phyloP scores from a whole-genome alignment of 352 stramenopile genomes.

The Globisporangium apiculatum region DNA sequence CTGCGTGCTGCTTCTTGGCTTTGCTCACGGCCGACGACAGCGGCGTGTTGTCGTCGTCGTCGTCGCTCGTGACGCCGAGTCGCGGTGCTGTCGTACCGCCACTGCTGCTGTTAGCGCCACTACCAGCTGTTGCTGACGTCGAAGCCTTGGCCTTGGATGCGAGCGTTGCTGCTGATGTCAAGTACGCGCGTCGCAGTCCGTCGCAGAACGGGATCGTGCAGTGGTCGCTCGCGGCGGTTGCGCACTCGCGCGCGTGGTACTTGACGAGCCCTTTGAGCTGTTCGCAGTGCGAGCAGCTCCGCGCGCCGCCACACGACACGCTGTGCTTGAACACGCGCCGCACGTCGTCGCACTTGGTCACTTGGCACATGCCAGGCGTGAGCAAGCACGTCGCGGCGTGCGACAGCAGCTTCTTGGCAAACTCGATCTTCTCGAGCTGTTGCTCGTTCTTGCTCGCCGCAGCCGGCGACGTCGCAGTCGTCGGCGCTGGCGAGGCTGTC shows the following conservation, averaged over 20 bases:
- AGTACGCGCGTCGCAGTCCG: constrained; percentile 49
- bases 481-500: neutral
- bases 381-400: constrained; percentile 66
- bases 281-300: constrained; percentile 70
- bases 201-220: constrained; percentile 85
- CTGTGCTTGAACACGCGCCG: constrained; percentile 84
- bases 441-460: constrained; percentile 48
- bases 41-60: constrained; percentile 72
- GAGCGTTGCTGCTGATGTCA: constrained; percentile 29
- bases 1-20: constrained; percentile 44
- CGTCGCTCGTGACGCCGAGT: constrained; percentile 22
- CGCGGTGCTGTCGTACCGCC: neutral
- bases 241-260: constrained; percentile 77
- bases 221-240: constrained; percentile 46
- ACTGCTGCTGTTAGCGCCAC: neutral
- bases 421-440: constrained; percentile 77
- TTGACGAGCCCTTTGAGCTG: constrained; percentile 81
- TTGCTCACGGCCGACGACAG: constrained; percentile 62
- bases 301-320: constrained; percentile 54
- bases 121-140: constrained; percentile 6
- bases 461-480: constrained; percentile 14
- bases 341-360: constrained; percentile 86
- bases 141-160: constrained; percentile 25
- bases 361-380: constrained; percentile 51
- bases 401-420: constrained; percentile 74